Evolutionary conservation across 257 asterid species (phyloP).

Genomic region (Nicotiana undulata): DNA sequence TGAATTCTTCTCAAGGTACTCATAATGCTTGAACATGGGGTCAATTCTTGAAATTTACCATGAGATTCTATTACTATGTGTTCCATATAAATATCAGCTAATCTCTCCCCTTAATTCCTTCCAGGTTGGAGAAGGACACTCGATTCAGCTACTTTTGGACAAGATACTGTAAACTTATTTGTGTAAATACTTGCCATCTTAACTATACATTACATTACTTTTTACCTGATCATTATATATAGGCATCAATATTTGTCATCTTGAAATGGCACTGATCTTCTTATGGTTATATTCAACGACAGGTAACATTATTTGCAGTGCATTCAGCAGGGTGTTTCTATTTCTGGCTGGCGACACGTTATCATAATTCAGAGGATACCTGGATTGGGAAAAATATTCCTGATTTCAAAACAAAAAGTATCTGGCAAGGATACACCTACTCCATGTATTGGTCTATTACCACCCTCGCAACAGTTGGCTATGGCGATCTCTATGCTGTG

Average conservation of each 20-base stretch:
- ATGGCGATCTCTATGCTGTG: constrained; percentile 81
- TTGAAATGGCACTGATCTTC: constrained; percentile 15
- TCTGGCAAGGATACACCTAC: constrained; percentile 74
- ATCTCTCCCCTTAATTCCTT: not conserved
- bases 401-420: constrained; percentile 43
- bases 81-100: not conserved
- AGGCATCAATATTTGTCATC: constrained; percentile 25
- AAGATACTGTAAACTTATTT: constrained; percentile 59
- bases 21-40: no score
- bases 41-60: no score
- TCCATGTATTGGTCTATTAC: constrained; percentile 88
- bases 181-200: constrained; percentile 26
- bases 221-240: not conserved
- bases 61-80: not conserved
- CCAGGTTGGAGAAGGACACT: constrained; percentile 89
- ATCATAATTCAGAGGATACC: constrained; percentile 32
- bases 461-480: constrained; percentile 85
- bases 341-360: constrained; percentile 72
- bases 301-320: constrained; percentile 82
- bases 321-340: constrained; percentile 91
- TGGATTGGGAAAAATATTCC: constrained; percentile 72
- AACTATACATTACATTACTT: constrained; percentile 12
- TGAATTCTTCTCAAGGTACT: constrained; percentile 71
- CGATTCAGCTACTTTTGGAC: constrained; percentile 93
- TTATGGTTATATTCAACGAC: not conserved